Evolutionary conservation across 345 rosid species (phyloP).

Genomic region (Eucalyptus fibrosa): DNA sequence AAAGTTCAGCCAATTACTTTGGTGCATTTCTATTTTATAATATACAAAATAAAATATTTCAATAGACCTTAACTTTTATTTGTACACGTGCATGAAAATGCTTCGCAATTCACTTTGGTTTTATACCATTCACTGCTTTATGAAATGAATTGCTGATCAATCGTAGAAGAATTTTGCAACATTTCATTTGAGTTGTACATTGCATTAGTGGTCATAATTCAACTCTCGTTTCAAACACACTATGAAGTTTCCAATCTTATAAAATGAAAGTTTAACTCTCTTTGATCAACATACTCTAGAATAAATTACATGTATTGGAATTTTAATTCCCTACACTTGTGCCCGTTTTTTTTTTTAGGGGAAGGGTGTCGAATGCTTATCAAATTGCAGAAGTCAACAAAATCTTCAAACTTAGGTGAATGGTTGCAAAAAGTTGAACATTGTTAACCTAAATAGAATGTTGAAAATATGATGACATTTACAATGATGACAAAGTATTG

Average conservation of each 20-base stretch:
- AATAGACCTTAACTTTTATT: no score
- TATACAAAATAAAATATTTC: no score
- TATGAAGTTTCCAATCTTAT: neutral
- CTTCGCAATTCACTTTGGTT: no score
- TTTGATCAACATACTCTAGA: neutral
- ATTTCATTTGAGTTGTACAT: neutral
- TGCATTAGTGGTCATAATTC: neutral
- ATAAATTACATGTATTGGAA: no score
- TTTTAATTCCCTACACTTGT: neutral
- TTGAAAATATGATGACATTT: no score
- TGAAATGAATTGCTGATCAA: rapidly evolving
- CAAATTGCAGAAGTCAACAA: neutral
- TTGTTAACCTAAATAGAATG: no score
- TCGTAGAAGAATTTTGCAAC: neutral
- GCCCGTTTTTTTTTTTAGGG: rapidly evolving
- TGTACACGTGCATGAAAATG: no score
- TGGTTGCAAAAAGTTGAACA: neutral
- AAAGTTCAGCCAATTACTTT: no score
- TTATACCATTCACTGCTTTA: no score
- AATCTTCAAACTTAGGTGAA: neutral
- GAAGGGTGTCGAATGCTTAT: neutral
- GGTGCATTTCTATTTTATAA: no score
- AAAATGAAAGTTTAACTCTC: neutral
- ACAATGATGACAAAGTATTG: rapidly evolving
- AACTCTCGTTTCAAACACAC: neutral